Conservation (phyloP, 1,284 basidiomycete species). For the Heterobasidion irregulare region DNA sequence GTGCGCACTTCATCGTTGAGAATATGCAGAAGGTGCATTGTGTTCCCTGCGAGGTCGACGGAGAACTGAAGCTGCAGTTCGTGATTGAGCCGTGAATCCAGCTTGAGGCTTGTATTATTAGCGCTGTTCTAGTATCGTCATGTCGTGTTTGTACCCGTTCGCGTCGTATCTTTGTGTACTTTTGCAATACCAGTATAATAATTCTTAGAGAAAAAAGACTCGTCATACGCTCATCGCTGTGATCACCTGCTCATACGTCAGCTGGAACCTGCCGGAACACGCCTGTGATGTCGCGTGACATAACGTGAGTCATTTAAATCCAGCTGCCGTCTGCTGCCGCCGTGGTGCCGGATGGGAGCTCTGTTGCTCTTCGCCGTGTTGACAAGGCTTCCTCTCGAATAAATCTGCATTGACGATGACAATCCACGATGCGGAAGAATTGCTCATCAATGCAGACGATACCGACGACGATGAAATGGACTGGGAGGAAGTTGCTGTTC, state of each 20-base stretch:
- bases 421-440: background rate
- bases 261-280: no score
- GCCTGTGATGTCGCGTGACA: no score
- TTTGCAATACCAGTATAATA: no score
- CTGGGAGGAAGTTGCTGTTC: slow-evolving; percentile 54
- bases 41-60: background rate
- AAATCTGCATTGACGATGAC: background rate
- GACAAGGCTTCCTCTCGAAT: no score
- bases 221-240: no score
- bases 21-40: slow-evolving; percentile 2
- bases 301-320: no score
- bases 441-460: slow-evolving; percentile 1
- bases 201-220: no score
- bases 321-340: no score
- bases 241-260: no score
- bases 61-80: slow-evolving; percentile 1
- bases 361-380: no score
- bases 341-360: no score
- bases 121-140: background rate
- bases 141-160: background rate
- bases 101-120: background rate
- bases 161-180: background rate
- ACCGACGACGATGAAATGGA: slow-evolving; percentile 49
- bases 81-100: background rate
- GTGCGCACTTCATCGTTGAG: slow-evolving; percentile 2